phyloP scores from a whole-genome alignment of 345 rosid genomes.

The Gossypium mustelinum region DNA sequence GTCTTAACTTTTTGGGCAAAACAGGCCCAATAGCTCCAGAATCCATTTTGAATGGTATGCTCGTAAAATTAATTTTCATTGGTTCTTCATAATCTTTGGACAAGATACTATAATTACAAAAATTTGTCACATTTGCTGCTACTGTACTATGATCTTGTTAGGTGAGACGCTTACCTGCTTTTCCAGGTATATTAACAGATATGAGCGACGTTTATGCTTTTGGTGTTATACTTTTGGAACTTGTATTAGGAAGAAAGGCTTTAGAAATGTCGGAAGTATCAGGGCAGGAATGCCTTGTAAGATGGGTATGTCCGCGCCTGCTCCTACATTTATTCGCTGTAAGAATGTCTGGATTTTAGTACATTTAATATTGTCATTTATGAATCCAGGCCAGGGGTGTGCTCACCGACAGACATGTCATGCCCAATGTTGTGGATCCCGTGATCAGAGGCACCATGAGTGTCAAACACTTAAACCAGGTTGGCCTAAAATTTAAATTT shows the following conservation, averaged over 20 bases:
- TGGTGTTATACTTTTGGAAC: constrained; percentile 90
- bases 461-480: constrained; percentile 82
- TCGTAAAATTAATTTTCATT: background rate
- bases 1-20: constrained; percentile 71
- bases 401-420: constrained; percentile 70
- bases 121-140: background rate
- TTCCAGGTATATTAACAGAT: constrained; percentile 69
- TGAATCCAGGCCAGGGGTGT: constrained; percentile 78
- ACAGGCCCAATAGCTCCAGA: constrained; percentile 88
- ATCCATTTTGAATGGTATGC: constrained; percentile 72
- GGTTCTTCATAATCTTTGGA: too few species aligned
- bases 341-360: background rate
- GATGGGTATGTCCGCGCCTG: constrained; percentile 54
- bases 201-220: constrained; percentile 90
- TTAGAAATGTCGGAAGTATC: constrained; percentile 56
- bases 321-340: background rate
- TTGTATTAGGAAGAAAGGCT: constrained; percentile 70
- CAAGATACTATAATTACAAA: too few species aligned
- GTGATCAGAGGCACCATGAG: constrained; percentile 63
- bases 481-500: constrained; percentile 17
- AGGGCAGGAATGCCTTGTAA: constrained; percentile 78
- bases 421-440: constrained; percentile 76
- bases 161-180: background rate
- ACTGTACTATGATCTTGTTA: background rate
- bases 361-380: constrained; percentile 9